Evolutionary conservation across 2,329 filamentous ascomycete species (phyloP).

Genomic region (Cryphonectria naterciae): DNA sequence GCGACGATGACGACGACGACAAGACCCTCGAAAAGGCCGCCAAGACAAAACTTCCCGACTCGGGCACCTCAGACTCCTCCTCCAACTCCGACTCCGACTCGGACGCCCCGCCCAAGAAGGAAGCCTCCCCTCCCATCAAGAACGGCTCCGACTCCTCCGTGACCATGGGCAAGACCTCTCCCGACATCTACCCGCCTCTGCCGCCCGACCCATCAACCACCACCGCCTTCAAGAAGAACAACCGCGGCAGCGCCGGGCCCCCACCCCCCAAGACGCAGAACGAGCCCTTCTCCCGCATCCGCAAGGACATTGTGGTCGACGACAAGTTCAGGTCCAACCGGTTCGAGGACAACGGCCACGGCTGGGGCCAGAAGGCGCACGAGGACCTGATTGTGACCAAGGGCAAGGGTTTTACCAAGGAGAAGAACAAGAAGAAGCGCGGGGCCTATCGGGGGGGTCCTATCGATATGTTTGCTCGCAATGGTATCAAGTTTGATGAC

Average conservation of each 20-base stretch:
- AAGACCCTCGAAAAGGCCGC: conserved; percentile 32
- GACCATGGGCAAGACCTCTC: conserved; percentile 59
- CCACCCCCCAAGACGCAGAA: conserved; percentile 55
- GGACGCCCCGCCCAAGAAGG: conserved; percentile 36
- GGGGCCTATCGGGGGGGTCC: conserved; percentile 87
- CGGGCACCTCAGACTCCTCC: conserved; percentile 39
- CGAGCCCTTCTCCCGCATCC: conserved; percentile 78
- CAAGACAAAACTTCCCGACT: conserved; percentile 39
- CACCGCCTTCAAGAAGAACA: conserved; percentile 36
- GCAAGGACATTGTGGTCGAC: conserved; percentile 69
- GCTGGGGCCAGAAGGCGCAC: conserved; percentile 87
- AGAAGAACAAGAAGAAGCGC: conserved; percentile 98
- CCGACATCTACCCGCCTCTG: conserved; percentile 53
- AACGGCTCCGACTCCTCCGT: conserved; percentile 46
- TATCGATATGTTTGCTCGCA: conserved; percentile 81
- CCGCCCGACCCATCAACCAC: conserved; percentile 52
- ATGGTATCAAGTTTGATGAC: conserved; percentile 94
- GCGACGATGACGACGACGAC: conserved; percentile 34
- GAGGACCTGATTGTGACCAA: conserved; percentile 87
- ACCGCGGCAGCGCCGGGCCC: conserved; percentile 45
- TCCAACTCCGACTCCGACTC: conserved; percentile 49
- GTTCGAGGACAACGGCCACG: conserved; percentile 70
- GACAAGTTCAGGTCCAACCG: conserved; percentile 75
- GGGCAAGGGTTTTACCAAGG: conserved; percentile 98
- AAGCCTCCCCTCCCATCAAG: conserved; percentile 27